These are phyloP conservation scores for Russula dissimulans DNA, from an alignment of 768 basidiomycete genomes.

Conservation along the genomic window DNA sequence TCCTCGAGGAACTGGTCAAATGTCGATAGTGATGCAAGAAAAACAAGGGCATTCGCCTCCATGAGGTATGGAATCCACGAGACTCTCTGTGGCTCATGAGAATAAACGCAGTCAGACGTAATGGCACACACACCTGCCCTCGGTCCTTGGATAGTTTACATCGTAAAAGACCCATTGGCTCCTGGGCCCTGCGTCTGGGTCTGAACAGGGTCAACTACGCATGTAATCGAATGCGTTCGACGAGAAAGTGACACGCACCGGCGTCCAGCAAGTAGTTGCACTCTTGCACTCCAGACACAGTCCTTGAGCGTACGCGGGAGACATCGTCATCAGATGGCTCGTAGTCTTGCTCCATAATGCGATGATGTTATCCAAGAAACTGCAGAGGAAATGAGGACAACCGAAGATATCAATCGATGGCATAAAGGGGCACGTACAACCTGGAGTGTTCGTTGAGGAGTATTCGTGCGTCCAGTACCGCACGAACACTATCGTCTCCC, in stretches of 20 bases:
- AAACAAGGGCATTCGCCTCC: conserved; percentile 75
- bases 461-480: conserved; percentile 41
- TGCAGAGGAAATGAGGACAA: conserved; percentile 13
- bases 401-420: conserved; percentile 25
- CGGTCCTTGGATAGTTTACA: conserved; percentile 55
- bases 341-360: neutral
- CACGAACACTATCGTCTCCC: conserved; percentile 53
- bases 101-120: neutral
- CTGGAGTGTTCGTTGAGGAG: conserved; percentile 55
- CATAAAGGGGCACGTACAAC: conserved; percentile 35
- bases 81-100: conserved; percentile 4
- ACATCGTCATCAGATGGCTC: conserved; percentile 66
- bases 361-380: neutral
- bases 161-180: conserved; percentile 76
- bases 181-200: conserved; percentile 16
- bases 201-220: neutral
- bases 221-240: neutral
- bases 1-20: conserved; percentile 75
- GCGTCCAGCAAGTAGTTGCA: conserved; percentile 56
- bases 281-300: conserved; percentile 61
- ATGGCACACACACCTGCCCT: neutral
- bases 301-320: conserved; percentile 64
- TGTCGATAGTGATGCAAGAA: conserved; percentile 67
- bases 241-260: conserved; percentile 32
- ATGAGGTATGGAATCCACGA: conserved; percentile 74